Evolutionary conservation across 257 asterid species (phyloP).

Genomic region (Leptodermis oblonga): DNA sequence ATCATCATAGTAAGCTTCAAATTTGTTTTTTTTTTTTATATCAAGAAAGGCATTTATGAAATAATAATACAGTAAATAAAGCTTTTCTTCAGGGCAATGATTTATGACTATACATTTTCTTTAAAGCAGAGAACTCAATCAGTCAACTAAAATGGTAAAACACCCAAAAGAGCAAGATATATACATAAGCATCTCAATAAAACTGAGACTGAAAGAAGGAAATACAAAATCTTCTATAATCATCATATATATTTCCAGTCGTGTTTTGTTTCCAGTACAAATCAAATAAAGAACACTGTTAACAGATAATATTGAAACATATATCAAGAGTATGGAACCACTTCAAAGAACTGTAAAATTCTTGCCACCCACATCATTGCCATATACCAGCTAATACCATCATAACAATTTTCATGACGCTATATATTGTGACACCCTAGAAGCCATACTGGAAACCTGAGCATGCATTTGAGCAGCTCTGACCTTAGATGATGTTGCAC

Average conservation of each 20-base stretch:
- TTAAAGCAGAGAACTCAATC: background rate
- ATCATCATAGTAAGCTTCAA: background rate
- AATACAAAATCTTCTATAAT: conserved; percentile 8
- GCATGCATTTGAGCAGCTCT: conserved; percentile 93
- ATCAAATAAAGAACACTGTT: conserved; percentile 20
- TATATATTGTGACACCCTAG: conserved; percentile 55
- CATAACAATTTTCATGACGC: conserved; percentile 22
- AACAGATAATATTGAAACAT: conserved; percentile 15
- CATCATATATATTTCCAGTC: background rate
- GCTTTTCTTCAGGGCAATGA: background rate
- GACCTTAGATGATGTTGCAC: conserved; percentile 79
- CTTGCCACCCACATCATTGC: conserved; percentile 8
- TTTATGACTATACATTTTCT: too few relatives aligned
- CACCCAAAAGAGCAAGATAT: background rate
- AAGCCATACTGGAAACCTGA: conserved; percentile 85
- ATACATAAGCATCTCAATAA: background rate
- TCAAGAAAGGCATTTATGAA: too few relatives aligned
- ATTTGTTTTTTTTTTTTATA: too few relatives aligned
- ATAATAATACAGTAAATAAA: background rate
- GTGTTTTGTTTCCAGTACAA: conserved; percentile 13
- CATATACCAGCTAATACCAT: background rate
- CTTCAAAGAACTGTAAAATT: conserved; percentile 10
- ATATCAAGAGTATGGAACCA: conserved; percentile 14
- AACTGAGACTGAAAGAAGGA: background rate
- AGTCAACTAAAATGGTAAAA: background rate